Conservation (phyloP, 352 stramenopile genomes). For the Plasmopara viticola region DNA sequence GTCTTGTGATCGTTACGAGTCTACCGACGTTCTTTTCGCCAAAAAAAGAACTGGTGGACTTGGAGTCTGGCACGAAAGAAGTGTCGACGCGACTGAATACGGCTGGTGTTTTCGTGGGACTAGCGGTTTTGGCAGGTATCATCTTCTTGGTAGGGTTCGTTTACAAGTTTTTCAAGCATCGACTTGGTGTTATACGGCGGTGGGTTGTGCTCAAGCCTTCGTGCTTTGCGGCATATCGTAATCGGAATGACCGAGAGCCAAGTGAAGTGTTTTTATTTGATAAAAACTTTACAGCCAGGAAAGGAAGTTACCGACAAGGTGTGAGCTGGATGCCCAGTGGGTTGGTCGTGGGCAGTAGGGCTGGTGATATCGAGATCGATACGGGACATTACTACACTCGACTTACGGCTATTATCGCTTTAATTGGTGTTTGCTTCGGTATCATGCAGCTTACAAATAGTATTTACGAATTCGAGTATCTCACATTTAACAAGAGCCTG, state of each 20-base stretch:
- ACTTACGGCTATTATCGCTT: constrained; percentile 52
- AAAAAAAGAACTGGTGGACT: constrained; percentile 51
- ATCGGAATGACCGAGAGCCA: constrained; percentile 65
- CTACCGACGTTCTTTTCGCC: constrained; percentile 60
- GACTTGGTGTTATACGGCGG: constrained; percentile 74
- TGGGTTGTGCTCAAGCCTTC: constrained; percentile 85
- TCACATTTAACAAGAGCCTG: constrained; percentile 26
- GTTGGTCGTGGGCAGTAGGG: constrained; percentile 69
- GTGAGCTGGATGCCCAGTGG: constrained; percentile 86
- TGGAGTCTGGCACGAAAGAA: constrained; percentile 24
- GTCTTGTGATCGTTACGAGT: constrained; percentile 65
- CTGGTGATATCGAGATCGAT: constrained; percentile 80
- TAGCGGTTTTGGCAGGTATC: constrained; percentile 44
- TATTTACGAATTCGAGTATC: constrained; percentile 55
- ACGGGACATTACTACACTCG: constrained; percentile 84
- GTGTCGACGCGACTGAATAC: constrained; percentile 48
- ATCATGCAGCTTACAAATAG: constrained; percentile 53
- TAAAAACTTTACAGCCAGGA: constrained; percentile 68
- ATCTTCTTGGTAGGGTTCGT: constrained; percentile 71
- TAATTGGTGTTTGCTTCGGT: constrained; percentile 58
- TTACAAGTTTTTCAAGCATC: constrained; percentile 86
- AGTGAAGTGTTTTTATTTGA: constrained; percentile 86
- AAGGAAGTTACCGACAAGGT: constrained; percentile 77
- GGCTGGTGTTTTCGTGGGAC: constrained; percentile 45
- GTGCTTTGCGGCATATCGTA: constrained; percentile 76